Evolutionary conservation across 2,329 filamentous ascomycete genomes (phyloP).

Genomic region (Fusarium sp.): DNA sequence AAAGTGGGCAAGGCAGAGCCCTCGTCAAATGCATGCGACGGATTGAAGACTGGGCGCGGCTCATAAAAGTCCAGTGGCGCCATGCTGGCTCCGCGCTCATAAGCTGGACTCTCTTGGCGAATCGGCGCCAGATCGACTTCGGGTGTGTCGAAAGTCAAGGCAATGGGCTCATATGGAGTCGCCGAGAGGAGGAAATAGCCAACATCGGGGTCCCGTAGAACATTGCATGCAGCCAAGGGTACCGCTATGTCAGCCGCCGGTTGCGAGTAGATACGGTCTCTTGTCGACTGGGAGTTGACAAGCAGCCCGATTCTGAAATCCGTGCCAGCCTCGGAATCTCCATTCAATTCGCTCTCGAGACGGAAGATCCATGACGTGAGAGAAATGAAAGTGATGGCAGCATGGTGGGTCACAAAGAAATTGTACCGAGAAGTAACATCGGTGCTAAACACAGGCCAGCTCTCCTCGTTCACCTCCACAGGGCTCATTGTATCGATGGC

Average conservation of each 20-base stretch:
- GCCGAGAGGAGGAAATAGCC: slow-evolving; percentile 70
- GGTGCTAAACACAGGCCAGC: slow-evolving; percentile 70
- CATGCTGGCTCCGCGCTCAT: slow-evolving; percentile 54
- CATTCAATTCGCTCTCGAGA: slow-evolving; percentile 67
- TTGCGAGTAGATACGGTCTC: slow-evolving; percentile 67
- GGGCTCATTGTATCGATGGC: slow-evolving; percentile 67
- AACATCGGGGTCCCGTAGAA: slow-evolving; percentile 68
- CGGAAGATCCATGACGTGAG: slow-evolving; percentile 71
- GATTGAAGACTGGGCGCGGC: slow-evolving; percentile 72
- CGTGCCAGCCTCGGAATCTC: slow-evolving; percentile 64
- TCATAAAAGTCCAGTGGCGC: slow-evolving; percentile 63
- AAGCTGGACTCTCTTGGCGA: slow-evolving; percentile 54
- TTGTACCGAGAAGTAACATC: slow-evolving; percentile 70
- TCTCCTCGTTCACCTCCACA: slow-evolving; percentile 63
- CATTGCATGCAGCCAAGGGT: slow-evolving; percentile 63
- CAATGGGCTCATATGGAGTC: slow-evolving; percentile 65
- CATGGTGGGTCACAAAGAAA: slow-evolving; percentile 69
- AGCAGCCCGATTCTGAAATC: slow-evolving; percentile 70
- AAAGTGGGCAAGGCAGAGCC: slow-evolving; percentile 64
- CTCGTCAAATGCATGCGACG: slow-evolving; percentile 67
- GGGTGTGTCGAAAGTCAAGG: slow-evolving; percentile 67
- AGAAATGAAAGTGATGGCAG: slow-evolving; percentile 67
- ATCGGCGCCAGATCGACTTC: slow-evolving; percentile 60
- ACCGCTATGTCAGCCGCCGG: slow-evolving; percentile 55
- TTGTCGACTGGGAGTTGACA: slow-evolving; percentile 65